Percentiles rank a stretch among this genome's conserved stretches.
These are phyloP conservation scores for Arabis alpina DNA, from an alignment of 345 rosid species.

Conservation along the genomic window DNA sequence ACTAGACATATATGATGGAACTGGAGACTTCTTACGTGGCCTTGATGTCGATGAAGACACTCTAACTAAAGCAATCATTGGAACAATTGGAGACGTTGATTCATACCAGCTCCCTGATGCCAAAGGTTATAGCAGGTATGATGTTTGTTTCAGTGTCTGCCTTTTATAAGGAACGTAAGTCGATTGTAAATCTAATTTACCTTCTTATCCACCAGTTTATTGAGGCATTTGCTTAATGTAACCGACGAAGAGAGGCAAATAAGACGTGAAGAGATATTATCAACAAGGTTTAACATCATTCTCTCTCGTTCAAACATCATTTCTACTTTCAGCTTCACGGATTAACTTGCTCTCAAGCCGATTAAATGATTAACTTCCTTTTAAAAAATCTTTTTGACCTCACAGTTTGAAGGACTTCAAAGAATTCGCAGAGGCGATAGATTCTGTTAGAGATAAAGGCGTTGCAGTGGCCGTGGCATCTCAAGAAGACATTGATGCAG, in stretches of 20 bases:
- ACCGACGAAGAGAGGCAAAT: slow-evolving; percentile 80
- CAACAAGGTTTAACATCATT: slow-evolving; percentile 71
- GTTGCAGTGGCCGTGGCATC: slow-evolving; percentile 82
- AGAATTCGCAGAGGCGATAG: slow-evolving; percentile 75
- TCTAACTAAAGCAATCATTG: slow-evolving; percentile 85
- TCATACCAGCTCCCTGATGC: slow-evolving; percentile 93
- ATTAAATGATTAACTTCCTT: too few relatives aligned
- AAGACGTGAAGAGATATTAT: slow-evolving; percentile 85
- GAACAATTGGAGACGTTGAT: slow-evolving; percentile 87
- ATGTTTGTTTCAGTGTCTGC: not conserved
- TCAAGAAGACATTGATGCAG: slow-evolving; percentile 73
- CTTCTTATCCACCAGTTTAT: slow-evolving; percentile 46
- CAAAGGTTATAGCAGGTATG: slow-evolving; percentile 81
- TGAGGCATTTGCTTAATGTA: slow-evolving; percentile 68
- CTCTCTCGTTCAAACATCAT: not conserved
- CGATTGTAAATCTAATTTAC: slow-evolving; percentile 12
- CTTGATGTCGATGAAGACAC: slow-evolving; percentile 76
- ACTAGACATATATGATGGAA: slow-evolving; percentile 75
- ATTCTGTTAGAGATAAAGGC: slow-evolving; percentile 67
- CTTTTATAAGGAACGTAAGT: not conserved
- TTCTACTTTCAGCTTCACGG: too few relatives aligned
- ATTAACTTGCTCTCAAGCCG: too few relatives aligned
- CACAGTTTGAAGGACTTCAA: slow-evolving; percentile 81
- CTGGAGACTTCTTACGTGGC: slow-evolving; percentile 72
- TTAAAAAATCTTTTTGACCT: not conserved